Evolutionary conservation across 148 eudicot species (phyloP).

Genomic region (Nyssa sinensis): DNA sequence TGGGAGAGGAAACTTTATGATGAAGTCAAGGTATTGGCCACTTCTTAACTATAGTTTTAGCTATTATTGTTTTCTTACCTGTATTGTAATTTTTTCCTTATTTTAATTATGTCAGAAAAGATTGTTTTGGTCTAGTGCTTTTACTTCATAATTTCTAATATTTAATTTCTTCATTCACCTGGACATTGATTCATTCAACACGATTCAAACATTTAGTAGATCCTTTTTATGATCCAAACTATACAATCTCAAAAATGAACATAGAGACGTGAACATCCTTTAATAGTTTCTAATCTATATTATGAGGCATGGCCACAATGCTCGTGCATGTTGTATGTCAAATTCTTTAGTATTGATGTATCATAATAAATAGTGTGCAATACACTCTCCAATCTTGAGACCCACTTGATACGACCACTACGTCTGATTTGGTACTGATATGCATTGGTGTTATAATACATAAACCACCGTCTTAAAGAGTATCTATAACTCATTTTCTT

Average conservation of each 20-base stretch:
- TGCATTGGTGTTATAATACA: not conserved
- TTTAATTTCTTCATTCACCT: not conserved
- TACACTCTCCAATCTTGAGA: not conserved
- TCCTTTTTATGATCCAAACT: not conserved
- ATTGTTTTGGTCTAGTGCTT: too few species aligned
- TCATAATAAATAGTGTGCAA: too few species aligned
- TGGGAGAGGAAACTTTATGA: slow-evolving; percentile 97
- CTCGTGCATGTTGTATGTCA: not conserved
- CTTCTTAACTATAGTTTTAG: not conserved
- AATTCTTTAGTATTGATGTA: too few species aligned
- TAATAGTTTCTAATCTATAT: not conserved
- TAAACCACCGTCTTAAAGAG: not conserved
- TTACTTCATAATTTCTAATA: not conserved
- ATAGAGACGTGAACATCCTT: not conserved
- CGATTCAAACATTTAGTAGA: not conserved
- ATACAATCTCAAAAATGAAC: not conserved
- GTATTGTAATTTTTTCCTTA: not conserved
- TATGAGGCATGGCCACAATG: not conserved
- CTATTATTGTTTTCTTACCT: not conserved
- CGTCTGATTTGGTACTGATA: not conserved
- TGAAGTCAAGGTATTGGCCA: slow-evolving; percentile 80
- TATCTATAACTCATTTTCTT: not conserved
- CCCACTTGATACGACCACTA: not conserved
- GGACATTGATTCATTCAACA: not conserved
- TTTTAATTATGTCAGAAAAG: not conserved